phyloP scores from a whole-genome alignment of 225 moss, liverwort and hornwort species.

The Neckera pumila region DNA sequence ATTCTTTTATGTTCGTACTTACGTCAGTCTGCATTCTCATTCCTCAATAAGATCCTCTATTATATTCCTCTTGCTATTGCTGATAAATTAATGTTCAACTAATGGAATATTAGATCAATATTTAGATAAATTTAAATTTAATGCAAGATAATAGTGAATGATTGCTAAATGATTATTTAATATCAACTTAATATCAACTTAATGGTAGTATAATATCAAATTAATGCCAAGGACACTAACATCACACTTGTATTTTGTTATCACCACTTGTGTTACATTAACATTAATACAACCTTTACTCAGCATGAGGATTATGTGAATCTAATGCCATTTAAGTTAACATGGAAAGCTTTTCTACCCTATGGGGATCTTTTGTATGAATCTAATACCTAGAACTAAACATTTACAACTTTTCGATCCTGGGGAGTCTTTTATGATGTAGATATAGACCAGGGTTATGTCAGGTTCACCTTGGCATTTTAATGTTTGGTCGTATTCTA shows the following conservation, averaged over 20 bases:
- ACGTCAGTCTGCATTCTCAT: background rate
- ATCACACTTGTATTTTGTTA: background rate
- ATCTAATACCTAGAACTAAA: background rate
- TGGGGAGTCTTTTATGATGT: background rate
- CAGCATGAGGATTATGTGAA: background rate
- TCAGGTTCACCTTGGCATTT: background rate
- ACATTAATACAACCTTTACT: background rate
- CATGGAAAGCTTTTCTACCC: too few species aligned
- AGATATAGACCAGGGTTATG: background rate
- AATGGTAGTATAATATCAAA: background rate
- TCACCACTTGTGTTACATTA: background rate
- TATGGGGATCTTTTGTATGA: background rate
- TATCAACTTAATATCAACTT: background rate
- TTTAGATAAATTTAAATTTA: too few species aligned
- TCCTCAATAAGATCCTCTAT: background rate
- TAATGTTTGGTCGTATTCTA: background rate
- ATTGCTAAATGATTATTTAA: background rate
- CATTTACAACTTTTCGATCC: background rate
- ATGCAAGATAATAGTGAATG: background rate
- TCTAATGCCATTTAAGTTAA: background rate
- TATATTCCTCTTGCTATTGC: background rate
- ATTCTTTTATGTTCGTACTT: background rate
- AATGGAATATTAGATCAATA: background rate
- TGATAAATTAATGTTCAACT: too few species aligned
- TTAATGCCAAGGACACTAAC: background rate